These are phyloP conservation scores for Paramyrothecium roridum DNA, from an alignment of 2,329 filamentous ascomycete genomes.

Conservation along the genomic window DNA sequence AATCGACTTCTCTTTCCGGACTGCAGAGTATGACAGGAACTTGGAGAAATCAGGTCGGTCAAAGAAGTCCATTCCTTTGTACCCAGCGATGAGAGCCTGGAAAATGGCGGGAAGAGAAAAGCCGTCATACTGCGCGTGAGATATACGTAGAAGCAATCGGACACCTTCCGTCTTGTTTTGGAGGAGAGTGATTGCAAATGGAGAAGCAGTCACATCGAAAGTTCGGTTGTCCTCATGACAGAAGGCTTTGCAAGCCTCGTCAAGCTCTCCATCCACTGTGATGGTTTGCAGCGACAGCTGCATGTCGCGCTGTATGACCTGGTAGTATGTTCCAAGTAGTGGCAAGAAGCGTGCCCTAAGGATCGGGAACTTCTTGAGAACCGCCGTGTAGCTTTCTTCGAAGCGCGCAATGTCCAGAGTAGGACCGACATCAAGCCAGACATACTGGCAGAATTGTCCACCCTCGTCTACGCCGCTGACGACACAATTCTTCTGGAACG, in stretches of 20 bases:
- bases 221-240: conserved; percentile 4
- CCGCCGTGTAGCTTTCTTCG: conserved; percentile 7
- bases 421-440: conserved; percentile 15
- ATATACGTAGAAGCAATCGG: conserved; percentile 26
- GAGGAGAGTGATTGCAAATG: conserved; percentile 12
- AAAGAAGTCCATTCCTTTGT: conserved; percentile 20
- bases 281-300: conserved; percentile 5
- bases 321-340: conserved; percentile 12
- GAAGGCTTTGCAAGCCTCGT: conserved; percentile 7
- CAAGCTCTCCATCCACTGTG: conserved; percentile 9
- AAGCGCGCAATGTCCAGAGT: conserved; percentile 12
- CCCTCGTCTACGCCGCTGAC: neutral
- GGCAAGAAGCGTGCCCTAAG: conserved; percentile 15
- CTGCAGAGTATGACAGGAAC: conserved; percentile 3
- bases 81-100: conserved; percentile 31
- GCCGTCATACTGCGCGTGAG: conserved; percentile 47
- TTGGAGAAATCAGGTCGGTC: conserved; percentile 17
- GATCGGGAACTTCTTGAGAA: conserved; percentile 13
- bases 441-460: conserved; percentile 16
- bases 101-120: conserved; percentile 38
- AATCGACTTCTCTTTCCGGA: neutral
- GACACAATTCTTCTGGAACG: conserved; percentile 10
- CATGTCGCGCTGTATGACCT: conserved; percentile 13
- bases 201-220: conserved; percentile 4
- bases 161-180: conserved; percentile 9